Conservation (phyloP, 148 eudicot species). For the Hydrangea macrophylla region DNA sequence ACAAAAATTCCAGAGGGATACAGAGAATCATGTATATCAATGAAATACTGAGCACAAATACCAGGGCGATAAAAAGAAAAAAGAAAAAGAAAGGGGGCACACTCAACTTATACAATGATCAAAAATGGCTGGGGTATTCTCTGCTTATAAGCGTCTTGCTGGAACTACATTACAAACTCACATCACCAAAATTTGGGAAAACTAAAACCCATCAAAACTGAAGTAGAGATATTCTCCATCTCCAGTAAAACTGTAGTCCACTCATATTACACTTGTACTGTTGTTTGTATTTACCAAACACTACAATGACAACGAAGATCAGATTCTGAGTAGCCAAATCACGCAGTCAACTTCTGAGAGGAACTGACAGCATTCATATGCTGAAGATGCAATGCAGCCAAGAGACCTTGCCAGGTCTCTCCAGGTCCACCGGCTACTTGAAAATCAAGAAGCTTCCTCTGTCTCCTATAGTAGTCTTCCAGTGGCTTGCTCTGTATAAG, state of each 20-base stretch:
- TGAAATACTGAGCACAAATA: too few relatives aligned
- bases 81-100: too few relatives aligned
- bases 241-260: slow-evolving; percentile 8
- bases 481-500: slow-evolving; percentile 59
- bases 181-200: neutral
- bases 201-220: neutral
- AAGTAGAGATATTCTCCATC: neutral
- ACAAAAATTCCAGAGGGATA: too few relatives aligned
- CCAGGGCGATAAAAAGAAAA: too few relatives aligned
- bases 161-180: slow-evolving; percentile 5
- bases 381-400: slow-evolving; percentile 83
- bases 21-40: too few relatives aligned
- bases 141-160: slow-evolving; percentile 13
- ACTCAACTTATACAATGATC: too few relatives aligned
- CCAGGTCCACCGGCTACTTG: slow-evolving; percentile 73
- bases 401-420: slow-evolving; percentile 77
- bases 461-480: slow-evolving; percentile 76
- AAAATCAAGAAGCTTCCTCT: slow-evolving; percentile 73
- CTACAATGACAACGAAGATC: slow-evolving; percentile 8
- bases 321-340: slow-evolving; percentile 10
- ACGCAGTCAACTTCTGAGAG: slow-evolving; percentile 64
- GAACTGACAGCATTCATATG: slow-evolving; percentile 49
- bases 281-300: slow-evolving; percentile 16
- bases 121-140: neutral
- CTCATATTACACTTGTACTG: slow-evolving; percentile 19